Percentiles rank a stretch among this genome's conserved stretches.
Evolutionary conservation across 2,329 filamentous ascomycete genomes (phyloP).

Genomic region (Tricladium varicosporioides): DNA sequence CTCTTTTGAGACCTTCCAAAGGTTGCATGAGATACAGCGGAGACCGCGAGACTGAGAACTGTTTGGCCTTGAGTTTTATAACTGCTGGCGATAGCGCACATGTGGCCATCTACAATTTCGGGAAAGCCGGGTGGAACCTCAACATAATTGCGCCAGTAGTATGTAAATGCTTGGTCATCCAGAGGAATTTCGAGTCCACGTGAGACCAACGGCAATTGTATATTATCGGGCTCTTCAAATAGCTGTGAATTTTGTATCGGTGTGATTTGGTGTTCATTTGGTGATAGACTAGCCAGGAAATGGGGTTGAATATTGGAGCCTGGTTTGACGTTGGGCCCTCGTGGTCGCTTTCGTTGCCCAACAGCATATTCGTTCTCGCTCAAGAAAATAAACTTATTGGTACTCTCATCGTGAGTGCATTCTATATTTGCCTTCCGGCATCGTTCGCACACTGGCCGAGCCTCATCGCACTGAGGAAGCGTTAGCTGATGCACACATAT

Average conservation of each 20-base stretch:
- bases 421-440: constrained; percentile 8
- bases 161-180: background rate
- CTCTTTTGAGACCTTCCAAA: constrained; percentile 3
- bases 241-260: no score
- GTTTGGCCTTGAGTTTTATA: background rate
- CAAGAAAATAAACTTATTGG: constrained; percentile 8
- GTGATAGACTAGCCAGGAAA: no score
- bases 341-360: constrained; percentile 14
- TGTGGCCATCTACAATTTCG: constrained; percentile 4
- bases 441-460: no score
- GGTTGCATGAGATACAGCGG: constrained; percentile 3
- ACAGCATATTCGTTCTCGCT: constrained; percentile 15
- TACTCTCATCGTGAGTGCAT: constrained; percentile 3
- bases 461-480: no score
- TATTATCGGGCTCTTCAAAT: background rate
- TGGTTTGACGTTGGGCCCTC: constrained; percentile 14
- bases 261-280: no score
- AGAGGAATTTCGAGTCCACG: background rate
- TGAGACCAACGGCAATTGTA: background rate
- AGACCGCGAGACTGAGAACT: constrained; percentile 10
- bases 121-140: constrained; percentile 3
- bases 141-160: constrained; percentile 5
- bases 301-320: background rate
- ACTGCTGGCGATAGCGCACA: background rate
- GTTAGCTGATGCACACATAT: no score